Base-by-base conservation (phyloP, 2,329 filamentous ascomycete species). In the Botrytis byssoidea region DNA sequence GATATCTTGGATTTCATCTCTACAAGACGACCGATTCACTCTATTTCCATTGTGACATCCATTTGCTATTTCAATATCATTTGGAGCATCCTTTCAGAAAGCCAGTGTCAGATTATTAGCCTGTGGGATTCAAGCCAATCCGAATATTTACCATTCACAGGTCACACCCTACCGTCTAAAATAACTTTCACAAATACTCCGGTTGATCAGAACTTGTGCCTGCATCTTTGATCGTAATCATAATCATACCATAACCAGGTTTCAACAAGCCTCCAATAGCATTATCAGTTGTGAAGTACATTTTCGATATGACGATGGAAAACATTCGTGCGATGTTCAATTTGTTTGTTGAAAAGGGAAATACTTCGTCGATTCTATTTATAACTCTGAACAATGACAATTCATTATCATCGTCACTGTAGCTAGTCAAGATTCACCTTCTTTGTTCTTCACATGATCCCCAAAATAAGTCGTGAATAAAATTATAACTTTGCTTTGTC, bases 401-500 rank as follows among this genome's bases (percentile, higher is more conserved):
- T 29, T 42, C 42, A 16, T 42, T 42, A 16, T 68, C 18, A 10
- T 57, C 40, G 14, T 42, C 5, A 32, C 25, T 42, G 22, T 57
- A 37, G 48, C 22, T 37, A 57, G 46, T n/a, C 35, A 37, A 57
- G 16, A 57, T 68, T 68, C 66, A 68, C 48, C 18, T 42, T 57
- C 66, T 57, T 68, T 68, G 66, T 68, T 42, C 48, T 55, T 57
- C 66, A 42, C n/a, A 57, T 42, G 66, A 68, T 68, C 18, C 35
- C 35, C 25, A 42, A 57, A 57, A 57, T 68, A 68, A 40, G 18
- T 57, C 9, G 35, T 68, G 66, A 68, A 68, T 68, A 14, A 29
- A 48, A 68, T 68, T 6, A 18, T 42, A 22, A 22, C 9, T 42
- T 42, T 55, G 66, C 66, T 68, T 68, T 68, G 66, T 68, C 48